These are phyloP conservation scores for Hylodesmum podocarpum DNA, from an alignment of 306 rosid species.

Conservation along the genomic window DNA sequence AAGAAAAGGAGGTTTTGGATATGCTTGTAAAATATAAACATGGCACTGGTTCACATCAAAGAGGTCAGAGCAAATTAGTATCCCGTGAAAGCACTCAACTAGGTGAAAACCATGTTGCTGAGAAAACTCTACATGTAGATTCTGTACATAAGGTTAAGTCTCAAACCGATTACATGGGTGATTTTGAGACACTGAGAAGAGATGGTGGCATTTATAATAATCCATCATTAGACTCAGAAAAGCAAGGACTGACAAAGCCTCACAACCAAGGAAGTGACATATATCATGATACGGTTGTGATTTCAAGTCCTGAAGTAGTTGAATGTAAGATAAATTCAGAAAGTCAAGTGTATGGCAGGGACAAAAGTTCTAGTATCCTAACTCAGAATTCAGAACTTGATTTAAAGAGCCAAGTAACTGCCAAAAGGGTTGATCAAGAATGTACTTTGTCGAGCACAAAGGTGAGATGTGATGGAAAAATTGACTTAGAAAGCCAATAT, in stretches of 20 bases:
- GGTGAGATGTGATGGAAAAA: conserved; percentile 14
- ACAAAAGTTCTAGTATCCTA: background rate
- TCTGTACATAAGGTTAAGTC: conserved; percentile 50
- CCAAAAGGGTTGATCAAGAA: conserved; percentile 27
- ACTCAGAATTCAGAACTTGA: conserved; percentile 17
- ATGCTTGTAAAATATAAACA: conserved; percentile 40
- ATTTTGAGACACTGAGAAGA: conserved; percentile 35
- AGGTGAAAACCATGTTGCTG: conserved; percentile 52
- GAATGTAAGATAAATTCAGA: conserved; percentile 31
- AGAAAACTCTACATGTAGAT: conserved; percentile 82
- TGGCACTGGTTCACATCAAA: conserved; percentile 32
- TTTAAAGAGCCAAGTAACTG: conserved; percentile 17
- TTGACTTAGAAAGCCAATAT: conserved; percentile 42
- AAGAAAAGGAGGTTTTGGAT: conserved; percentile 35
- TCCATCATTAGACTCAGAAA: conserved; percentile 23
- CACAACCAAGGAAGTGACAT: conserved; percentile 28
- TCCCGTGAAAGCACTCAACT: conserved; percentile 29
- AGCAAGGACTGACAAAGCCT: conserved; percentile 23
- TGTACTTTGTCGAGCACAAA: conserved; percentile 25
- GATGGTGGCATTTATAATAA: conserved; percentile 29
- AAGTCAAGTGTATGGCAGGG: conserved; percentile 19
- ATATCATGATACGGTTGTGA: conserved; percentile 13
- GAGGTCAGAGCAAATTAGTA: conserved; percentile 36
- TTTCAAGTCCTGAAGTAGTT: conserved; percentile 29
- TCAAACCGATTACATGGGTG: conserved; percentile 31